Base-by-base conservation (phyloP, 2,329 filamentous ascomycete genomes). In the Pseudogymnoascus sp. region DNA sequence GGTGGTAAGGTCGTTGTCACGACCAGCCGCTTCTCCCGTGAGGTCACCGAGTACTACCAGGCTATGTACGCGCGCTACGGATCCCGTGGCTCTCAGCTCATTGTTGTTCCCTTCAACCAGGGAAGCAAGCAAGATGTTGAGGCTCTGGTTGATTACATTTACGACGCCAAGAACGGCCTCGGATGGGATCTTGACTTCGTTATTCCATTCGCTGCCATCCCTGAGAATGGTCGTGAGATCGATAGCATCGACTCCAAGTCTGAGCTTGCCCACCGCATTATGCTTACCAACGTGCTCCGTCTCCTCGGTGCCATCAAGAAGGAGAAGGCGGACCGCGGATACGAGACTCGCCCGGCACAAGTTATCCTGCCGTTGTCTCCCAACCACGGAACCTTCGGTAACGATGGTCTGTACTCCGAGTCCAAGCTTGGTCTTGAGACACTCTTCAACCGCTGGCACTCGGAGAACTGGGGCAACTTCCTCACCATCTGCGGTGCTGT, bases 21-120 rank as follows among this genome's bases (percentile, higher is more conserved):
- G 12, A 99, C 94, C 15, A 96, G 90, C 72, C 87, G 94, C 69
- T 99, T 94, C 81, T 99, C 94, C 13, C 90, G 92, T 52, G 89
- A 97, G 75, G 94, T 99, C 62, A 99, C 94, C 5, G 94, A 99
- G 79, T 99, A 97, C 80, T 99, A 99, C 78, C 94, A 99, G 77
- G 87, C 91, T 62, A 97, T 99, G 89, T 99, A 99, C 76, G 89
- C 92, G 65, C 89, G 92, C 64, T 96, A 89, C 71, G 94, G 94
- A 71, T 90, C 91, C 64, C 89, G 91, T 67, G 94, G 94, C 67
- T 97, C 94, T 63, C 92, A 97, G 78, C 87, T 99, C 62, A 91
- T 99, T 40, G 94, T 99, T 61, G 95, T 97, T 61, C 94, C 95
- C 59, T 99, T 99, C 85, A 99, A 99, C 77, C 92, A 97, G 76